Percentiles rank a stretch among this genome's conserved stretches.
Conservation (phyloP, 1,284 basidiomycete genomes). For the Ustilago loliicola region DNA sequence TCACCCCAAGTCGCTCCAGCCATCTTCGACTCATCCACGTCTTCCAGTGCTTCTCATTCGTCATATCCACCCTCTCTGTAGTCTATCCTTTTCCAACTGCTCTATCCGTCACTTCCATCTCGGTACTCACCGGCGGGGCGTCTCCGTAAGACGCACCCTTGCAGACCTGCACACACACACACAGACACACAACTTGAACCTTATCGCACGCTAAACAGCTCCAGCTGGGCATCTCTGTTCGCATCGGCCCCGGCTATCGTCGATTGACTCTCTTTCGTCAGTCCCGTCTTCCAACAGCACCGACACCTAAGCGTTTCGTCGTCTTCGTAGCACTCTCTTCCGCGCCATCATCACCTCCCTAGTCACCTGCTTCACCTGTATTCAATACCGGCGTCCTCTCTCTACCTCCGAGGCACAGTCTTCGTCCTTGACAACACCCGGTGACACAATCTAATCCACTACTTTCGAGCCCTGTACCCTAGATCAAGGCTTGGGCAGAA, state of each 20-base stretch:
- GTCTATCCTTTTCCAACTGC: background rate
- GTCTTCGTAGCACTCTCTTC: background rate
- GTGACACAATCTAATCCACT: background rate
- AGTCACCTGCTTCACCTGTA: background rate
- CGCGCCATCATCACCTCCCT: constrained; percentile 8
- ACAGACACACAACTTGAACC: background rate
- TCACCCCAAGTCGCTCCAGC: constrained; percentile 34
- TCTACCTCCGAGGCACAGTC: background rate
- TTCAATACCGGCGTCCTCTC: background rate
- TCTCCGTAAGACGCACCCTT: constrained; percentile 5
- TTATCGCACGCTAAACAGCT: constrained; percentile 1
- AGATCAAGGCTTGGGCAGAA: constrained; percentile 20
- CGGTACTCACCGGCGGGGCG: constrained; percentile 6
- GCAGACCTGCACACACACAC: background rate
- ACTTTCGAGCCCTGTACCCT: background rate
- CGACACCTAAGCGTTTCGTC: background rate
- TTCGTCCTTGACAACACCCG: background rate
- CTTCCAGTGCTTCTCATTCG: constrained; percentile 25
- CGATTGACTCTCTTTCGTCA: constrained; percentile 7
- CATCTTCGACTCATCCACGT: constrained; percentile 14
- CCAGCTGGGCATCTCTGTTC: constrained; percentile 1
- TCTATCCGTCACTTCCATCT: background rate
- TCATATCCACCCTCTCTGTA: constrained; percentile 33
- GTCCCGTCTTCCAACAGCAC: background rate
- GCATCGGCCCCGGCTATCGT: constrained; percentile 32